Evolutionary conservation across 2,329 filamentous ascomycete genomes (phyloP).

Genomic region (Alternaria atra): DNA sequence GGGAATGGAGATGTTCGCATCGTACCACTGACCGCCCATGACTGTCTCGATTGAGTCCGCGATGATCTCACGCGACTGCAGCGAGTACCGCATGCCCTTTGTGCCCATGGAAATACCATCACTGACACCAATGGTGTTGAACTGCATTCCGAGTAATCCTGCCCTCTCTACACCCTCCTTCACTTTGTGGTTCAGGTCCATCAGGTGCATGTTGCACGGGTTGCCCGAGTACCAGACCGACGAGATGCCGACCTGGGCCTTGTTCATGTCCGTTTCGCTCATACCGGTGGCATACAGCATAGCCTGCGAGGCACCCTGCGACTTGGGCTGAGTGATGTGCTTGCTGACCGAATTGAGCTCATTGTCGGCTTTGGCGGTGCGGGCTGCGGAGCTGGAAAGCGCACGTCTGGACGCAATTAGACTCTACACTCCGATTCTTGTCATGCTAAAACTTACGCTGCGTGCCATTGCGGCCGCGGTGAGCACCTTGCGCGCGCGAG

Average conservation of each 20-base stretch:
- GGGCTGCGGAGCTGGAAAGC: conserved; percentile 46
- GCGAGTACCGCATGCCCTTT: conserved; percentile 92
- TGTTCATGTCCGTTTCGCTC: conserved; percentile 86
- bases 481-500: conserved; percentile 44
- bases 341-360: conserved; percentile 79
- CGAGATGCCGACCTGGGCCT: conserved; percentile 96
- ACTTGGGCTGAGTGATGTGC: conserved; percentile 93
- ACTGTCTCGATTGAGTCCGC: conserved; percentile 99
- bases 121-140: conserved; percentile 98
- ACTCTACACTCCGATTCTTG: background rate
- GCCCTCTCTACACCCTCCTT: conserved; percentile 76
- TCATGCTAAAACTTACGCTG: conserved; percentile 34
- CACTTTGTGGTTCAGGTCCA: conserved; percentile 85
- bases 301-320: conserved; percentile 96
- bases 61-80: conserved; percentile 95
- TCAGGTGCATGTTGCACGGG: conserved; percentile 98
- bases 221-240: conserved; percentile 99
- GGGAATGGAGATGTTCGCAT: conserved; percentile 94
- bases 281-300: conserved; percentile 98
- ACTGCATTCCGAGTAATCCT: conserved; percentile 90
- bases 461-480: conserved; percentile 44
- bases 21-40: conserved; percentile 99
- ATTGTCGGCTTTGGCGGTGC: conserved; percentile 43
- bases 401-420: conserved; percentile 43
- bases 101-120: conserved; percentile 99